Evolutionary conservation across 495 filamentous ascomycete species (phyloP).

Genomic region (Trypethelium eluteriae): DNA sequence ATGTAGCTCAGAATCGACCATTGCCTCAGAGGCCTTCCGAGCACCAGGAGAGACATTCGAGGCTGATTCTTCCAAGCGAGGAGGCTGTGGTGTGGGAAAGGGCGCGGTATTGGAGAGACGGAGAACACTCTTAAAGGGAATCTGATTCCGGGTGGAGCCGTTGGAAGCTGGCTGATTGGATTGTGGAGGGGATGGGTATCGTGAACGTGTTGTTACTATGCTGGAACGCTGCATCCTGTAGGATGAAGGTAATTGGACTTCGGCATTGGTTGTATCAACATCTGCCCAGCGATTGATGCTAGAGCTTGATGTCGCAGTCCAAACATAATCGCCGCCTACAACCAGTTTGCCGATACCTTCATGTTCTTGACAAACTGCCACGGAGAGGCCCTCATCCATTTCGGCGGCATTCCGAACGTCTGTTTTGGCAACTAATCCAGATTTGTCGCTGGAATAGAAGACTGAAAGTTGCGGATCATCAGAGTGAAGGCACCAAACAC

Average conservation of each 20-base stretch:
- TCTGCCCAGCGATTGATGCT: conserved; percentile 93
- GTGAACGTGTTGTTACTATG: conserved; percentile 24
- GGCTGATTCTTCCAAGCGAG: background rate
- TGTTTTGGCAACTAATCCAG: conserved; percentile 87
- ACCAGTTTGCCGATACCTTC: conserved; percentile 82
- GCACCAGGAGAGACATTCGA: background rate
- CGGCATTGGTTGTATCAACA: conserved; percentile 65
- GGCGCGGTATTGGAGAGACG: conserved; percentile 75
- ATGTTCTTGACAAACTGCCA: conserved; percentile 85
- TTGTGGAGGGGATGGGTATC: conserved; percentile 24
- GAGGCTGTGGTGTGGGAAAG: conserved; percentile 44
- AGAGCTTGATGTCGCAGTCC: conserved; percentile 89
- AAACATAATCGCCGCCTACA: conserved; percentile 70
- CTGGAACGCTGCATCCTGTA: conserved; percentile 33
- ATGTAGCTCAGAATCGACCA: conserved; percentile 18
- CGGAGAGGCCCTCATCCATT: conserved; percentile 79
- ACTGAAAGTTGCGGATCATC: conserved; percentile 76
- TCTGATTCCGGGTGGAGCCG: conserved; percentile 49
- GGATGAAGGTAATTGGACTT: conserved; percentile 39
- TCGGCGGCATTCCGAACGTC: conserved; percentile 71
- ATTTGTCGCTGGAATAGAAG: conserved; percentile 90
- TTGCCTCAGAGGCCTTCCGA: conserved; percentile 21
- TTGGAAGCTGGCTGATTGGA: conserved; percentile 27
- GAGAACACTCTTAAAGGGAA: conserved; percentile 67
- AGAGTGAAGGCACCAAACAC: conserved; percentile 93